Conservation (phyloP, 2,329 filamentous ascomycete genomes). For the Colletotrichum sp. region DNA sequence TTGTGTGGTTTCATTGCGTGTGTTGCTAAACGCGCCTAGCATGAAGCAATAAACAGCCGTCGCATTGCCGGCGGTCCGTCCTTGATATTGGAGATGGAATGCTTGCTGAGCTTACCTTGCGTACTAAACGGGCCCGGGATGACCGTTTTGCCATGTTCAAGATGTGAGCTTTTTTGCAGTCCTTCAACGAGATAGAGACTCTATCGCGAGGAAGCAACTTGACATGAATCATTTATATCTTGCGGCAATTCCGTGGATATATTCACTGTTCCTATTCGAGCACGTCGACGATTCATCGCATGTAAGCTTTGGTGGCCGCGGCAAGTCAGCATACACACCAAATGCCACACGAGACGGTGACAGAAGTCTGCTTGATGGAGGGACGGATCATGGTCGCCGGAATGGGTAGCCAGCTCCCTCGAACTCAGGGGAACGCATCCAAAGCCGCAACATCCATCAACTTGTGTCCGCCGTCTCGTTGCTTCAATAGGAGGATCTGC, state of each 20-base stretch:
- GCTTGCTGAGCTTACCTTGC: neutral
- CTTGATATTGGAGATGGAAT: neutral
- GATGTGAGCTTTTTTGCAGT: neutral
- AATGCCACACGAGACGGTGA: neutral
- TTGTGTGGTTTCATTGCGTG: neutral
- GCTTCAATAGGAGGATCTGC: neutral
- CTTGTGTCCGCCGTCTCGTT: neutral
- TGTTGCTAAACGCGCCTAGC: slow-evolving; percentile 1
- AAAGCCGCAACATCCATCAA: neutral
- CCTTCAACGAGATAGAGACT: neutral
- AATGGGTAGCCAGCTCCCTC: neutral
- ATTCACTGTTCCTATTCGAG: neutral
- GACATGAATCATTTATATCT: neutral
- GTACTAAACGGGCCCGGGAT: neutral
- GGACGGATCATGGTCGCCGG: neutral
- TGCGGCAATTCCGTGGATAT: neutral
- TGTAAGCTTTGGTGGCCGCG: neutral
- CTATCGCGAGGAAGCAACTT: neutral
- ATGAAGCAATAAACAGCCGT: slow-evolving; percentile 7
- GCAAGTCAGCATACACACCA: neutral
- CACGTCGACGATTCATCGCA: neutral
- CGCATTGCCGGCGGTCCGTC: neutral
- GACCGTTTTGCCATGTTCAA: neutral
- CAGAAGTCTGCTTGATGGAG: neutral
- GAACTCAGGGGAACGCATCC: neutral